Evolutionary conservation across 345 rosid genomes (phyloP).

Genomic region (Gossypium turneri): DNA sequence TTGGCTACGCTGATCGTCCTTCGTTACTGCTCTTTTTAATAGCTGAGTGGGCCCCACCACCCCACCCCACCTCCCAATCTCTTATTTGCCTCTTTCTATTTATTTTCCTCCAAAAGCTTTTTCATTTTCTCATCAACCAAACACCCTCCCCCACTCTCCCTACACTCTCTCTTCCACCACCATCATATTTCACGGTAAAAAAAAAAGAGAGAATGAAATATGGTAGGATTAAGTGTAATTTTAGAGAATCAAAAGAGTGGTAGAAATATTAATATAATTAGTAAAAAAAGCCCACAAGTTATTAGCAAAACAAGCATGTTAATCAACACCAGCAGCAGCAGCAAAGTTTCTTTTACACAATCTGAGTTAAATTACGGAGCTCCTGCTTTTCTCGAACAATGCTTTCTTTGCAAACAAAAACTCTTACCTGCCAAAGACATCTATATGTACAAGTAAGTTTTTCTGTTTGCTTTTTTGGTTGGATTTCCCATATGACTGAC

Average conservation of each 20-base stretch:
- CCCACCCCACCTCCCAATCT: conserved; percentile 22
- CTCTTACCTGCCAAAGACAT: conserved; percentile 72
- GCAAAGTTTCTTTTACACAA: neutral
- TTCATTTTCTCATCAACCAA: neutral
- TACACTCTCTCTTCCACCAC: neutral
- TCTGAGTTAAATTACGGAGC: conserved; percentile 10
- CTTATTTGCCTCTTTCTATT: conserved; percentile 10
- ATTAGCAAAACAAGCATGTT: conserved; percentile 51
- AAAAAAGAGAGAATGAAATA: conserved; percentile 15
- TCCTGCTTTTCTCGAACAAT: conserved; percentile 53
- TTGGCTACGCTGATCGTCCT: conserved; percentile 46
- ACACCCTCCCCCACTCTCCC: neutral
- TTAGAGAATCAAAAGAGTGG: conserved; percentile 43
- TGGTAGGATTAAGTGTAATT: conserved; percentile 84
- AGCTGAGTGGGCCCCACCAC: conserved; percentile 18
- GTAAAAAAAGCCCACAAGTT: conserved; percentile 45
- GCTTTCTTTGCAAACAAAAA: conserved; percentile 65
- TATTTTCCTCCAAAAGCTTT: conserved; percentile 6
- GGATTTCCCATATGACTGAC: neutral
- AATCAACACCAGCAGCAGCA: conserved; percentile 5
- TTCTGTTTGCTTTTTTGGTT: neutral
- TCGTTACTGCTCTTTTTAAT: conserved; percentile 21
- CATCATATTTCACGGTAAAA: neutral
- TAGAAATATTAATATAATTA: neutral
- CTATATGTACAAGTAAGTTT: conserved; percentile 90